Conservation (phyloP, 1,139 yeast species). For the Candida glucosophila region DNA sequence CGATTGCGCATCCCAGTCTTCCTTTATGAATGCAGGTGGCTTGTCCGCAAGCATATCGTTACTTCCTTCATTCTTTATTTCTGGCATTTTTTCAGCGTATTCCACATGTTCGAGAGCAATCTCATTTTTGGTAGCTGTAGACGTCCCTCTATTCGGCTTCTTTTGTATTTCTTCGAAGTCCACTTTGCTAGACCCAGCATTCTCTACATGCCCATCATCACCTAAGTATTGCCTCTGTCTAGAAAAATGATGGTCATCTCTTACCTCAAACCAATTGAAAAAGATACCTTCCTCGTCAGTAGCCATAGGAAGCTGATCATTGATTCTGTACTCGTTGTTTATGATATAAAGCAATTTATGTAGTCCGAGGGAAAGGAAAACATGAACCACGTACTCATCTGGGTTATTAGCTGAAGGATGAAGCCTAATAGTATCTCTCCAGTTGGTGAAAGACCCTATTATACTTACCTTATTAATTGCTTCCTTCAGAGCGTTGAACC, state of each 20-base stretch:
- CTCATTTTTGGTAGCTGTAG: conserved; percentile 27
- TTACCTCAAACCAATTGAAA: conserved; percentile 82
- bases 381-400: conserved; percentile 35
- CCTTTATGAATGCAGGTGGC: too few relatives aligned
- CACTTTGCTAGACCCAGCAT: conserved; percentile 11
- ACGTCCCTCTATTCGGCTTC: conserved; percentile 28
- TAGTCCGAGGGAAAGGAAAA: conserved; percentile 68
- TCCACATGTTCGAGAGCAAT: conserved; percentile 38
- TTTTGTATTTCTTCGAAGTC: conserved; percentile 29
- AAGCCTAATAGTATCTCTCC: conserved; percentile 89
- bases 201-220: conserved; percentile 10
- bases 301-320: conserved; percentile 89
- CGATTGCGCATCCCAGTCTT: background rate
- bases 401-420: conserved; percentile 23
- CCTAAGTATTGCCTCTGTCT: conserved; percentile 18
- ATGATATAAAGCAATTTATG: conserved; percentile 91
- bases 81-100: conserved; percentile 25
- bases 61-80: too few relatives aligned
- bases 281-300: conserved; percentile 97
- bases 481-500: conserved; percentile 35
- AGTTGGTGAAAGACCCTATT: conserved; percentile 92
- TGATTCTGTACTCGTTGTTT: conserved; percentile 86
- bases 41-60: background rate
- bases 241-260: conserved; percentile 18
- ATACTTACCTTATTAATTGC: conserved; percentile 35